Conservation (phyloP, 495 filamentous ascomycete species). For the Lophiotrema nucula region DNA sequence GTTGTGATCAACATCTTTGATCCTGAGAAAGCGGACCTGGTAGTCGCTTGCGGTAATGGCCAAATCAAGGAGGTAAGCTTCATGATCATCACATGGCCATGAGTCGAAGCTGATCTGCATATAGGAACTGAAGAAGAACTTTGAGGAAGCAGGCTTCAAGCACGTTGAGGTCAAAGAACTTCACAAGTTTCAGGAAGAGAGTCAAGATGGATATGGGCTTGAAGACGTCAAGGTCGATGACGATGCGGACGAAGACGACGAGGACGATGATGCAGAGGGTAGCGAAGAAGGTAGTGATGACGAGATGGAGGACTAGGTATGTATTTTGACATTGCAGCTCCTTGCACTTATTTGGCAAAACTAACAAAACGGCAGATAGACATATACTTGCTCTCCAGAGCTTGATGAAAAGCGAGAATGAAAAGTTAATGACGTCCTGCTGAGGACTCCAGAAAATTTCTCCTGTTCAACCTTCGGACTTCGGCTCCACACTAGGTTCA, state of each 20-base stretch:
- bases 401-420: too few species aligned
- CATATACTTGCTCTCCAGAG: too few species aligned
- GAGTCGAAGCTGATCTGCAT: conserved; percentile 1
- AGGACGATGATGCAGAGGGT: conserved; percentile 49
- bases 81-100: not conserved
- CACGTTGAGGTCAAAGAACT: conserved; percentile 72
- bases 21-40: conserved; percentile 72
- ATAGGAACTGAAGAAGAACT: conserved; percentile 68
- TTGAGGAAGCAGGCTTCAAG: conserved; percentile 73
- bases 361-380: too few species aligned
- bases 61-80: conserved; percentile 60
- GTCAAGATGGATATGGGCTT: conserved; percentile 89
- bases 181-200: conserved; percentile 80
- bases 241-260: conserved; percentile 45
- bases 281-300: conserved; percentile 9
- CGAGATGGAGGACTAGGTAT: too few species aligned
- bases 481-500: too few species aligned
- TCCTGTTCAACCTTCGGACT: too few species aligned
- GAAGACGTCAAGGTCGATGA: conserved; percentile 63
- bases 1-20: conserved; percentile 77
- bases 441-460: too few species aligned
- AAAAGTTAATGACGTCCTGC: too few species aligned
- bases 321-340: too few species aligned
- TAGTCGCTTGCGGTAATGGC: conserved; percentile 88
- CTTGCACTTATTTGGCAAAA: too few species aligned